Evolutionary conservation across 441 rosid genomes (phyloP).

Genomic region (Adansonia rubrostipa): DNA sequence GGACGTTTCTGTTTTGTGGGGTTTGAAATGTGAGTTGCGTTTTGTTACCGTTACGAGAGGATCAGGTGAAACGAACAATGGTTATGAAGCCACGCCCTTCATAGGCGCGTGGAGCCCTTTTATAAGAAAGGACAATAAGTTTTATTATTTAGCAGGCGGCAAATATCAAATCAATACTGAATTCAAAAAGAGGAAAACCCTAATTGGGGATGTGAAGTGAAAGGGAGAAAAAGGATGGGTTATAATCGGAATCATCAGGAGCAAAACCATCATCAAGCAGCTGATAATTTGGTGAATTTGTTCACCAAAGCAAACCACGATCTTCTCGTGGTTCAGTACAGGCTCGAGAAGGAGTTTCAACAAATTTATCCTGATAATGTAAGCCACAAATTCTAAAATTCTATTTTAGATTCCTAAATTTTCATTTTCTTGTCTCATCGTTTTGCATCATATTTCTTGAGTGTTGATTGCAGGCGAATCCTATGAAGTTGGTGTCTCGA

Average conservation of each 20-base stretch:
- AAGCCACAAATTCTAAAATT: constrained; percentile 8
- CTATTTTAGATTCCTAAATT: neutral
- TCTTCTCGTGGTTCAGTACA: constrained; percentile 60
- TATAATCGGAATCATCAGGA: constrained; percentile 41
- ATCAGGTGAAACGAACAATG: too few relatives aligned
- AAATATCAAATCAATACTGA: neutral
- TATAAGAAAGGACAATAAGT: too few relatives aligned
- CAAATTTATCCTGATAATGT: constrained; percentile 74
- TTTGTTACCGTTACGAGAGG: neutral
- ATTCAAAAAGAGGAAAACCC: constrained; percentile 15
- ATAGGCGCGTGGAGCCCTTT: neutral
- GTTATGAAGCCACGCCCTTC: too few relatives aligned
- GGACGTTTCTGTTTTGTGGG: neutral
- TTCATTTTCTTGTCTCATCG: neutral
- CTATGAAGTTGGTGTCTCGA: constrained; percentile 70
- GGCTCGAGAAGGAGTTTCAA: constrained; percentile 76
- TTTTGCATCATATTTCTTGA: neutral
- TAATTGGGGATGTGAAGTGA: constrained; percentile 17
- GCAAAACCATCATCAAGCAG: constrained; percentile 50
- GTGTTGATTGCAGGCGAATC: constrained; percentile 62
- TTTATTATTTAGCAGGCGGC: neutral
- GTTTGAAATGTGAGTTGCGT: neutral
- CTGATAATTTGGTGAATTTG: constrained; percentile 57
- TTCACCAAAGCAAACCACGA: constrained; percentile 67
- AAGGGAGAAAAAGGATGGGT: constrained; percentile 39